Evolutionary conservation across 2,329 filamentous ascomycete genomes (phyloP), one percentile per base, ranked within the genome.

Genomic region (Xylariaceae sp.): DNA sequence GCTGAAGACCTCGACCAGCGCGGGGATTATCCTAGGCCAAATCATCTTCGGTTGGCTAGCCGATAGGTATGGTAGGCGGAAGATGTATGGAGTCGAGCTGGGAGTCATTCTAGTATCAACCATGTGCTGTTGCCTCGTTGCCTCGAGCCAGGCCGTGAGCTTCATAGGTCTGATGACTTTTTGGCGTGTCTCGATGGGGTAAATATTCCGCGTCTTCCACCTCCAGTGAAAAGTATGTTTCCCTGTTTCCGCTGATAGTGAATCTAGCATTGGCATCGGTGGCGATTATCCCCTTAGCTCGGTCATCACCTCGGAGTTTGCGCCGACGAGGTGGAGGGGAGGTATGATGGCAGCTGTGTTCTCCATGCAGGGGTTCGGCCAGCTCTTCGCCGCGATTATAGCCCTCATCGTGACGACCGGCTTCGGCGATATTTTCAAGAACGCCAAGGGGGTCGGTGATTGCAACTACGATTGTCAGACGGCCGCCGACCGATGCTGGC

Each of bases 311-410:
- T 83, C 85, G 9, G 86, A 92, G 71, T 90, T 90, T 57, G 84
- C 85, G 7, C 87, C 84, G 3, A 90, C 85, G 9, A 78, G 83
- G 53, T 88, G 84, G 78, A 74, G 86, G 52, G 86, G 85, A 45
- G 83, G 81, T 41, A 90, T 92, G 82, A 85, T 92, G 70, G 83
- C 81, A 9, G 74, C 83, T 12, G 85, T 90, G 34, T 92, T 92
- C 56, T 84, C 83, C 26, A 89, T 89, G 84, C 86, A 92, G 55
- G 85, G 85, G 33, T 69, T 88, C 17, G 85, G 86, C n/a, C 85
- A 90, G 55, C 77, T 90, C 36, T 68, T 70, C 14, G 82, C 83
- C 9, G 81, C 83, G 17, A 66, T 88, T 5, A 73, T 89, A 14
- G 78, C 83, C 9, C 66, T 90, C 23, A 74, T 88, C 38, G 81